These are phyloP conservation scores for Leavenworthia alabamica DNA, from an alignment of 345 rosid species.

Conservation along the genomic window DNA sequence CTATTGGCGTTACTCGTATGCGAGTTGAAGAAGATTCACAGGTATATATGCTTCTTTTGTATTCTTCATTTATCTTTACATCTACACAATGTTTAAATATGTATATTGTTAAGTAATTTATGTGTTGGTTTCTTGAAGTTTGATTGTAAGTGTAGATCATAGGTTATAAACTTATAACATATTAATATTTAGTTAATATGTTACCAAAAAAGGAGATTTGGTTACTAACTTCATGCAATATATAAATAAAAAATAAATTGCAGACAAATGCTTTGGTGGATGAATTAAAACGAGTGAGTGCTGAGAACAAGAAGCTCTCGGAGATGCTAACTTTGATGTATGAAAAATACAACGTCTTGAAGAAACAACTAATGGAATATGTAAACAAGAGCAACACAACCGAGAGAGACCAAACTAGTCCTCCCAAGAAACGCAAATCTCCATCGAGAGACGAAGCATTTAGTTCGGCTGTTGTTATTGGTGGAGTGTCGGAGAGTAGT, in stretches of 20 bases:
- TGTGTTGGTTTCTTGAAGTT: not conserved
- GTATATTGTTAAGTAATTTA: constrained; percentile 4
- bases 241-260: not conserved
- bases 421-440: constrained; percentile 72
- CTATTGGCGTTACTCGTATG: constrained; percentile 33
- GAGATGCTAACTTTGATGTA: constrained; percentile 70
- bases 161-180: not conserved
- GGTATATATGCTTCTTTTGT: constrained; percentile 18
- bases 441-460: constrained; percentile 39
- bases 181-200: not conserved
- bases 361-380: constrained; percentile 51
- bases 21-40: constrained; percentile 34
- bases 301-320: constrained; percentile 81
- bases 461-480: constrained; percentile 14
- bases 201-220: not conserved
- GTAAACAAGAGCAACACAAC: constrained; percentile 42
- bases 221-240: constrained; percentile 17
- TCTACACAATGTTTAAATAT: constrained; percentile 9
- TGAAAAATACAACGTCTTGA: constrained; percentile 67
- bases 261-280: constrained; percentile 46
- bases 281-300: constrained; percentile 70
- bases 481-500: constrained; percentile 76
- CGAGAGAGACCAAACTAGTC: constrained; percentile 37
- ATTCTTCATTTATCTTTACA: not conserved
- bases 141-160: not conserved